These are phyloP conservation scores for Suillus decipiens DNA, from an alignment of 768 basidiomycete species.

Conservation along the genomic window DNA sequence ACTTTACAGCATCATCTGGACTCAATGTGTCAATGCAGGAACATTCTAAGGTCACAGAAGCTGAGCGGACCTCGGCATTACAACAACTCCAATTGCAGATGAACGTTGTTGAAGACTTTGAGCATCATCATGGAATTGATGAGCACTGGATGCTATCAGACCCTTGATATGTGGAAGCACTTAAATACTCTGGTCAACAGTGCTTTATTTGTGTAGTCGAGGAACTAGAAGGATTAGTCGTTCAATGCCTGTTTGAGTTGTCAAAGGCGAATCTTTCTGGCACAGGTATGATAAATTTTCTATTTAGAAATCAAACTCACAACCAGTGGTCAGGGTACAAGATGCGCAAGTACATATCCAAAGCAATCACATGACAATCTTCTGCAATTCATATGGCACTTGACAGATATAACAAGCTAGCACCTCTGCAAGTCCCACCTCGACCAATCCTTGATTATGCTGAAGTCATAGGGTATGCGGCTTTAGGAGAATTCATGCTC, in stretches of 20 bases:
- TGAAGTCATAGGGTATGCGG: constrained; percentile 19
- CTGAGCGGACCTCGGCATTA: constrained; percentile 20
- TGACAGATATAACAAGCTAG: constrained; percentile 33
- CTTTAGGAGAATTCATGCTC: constrained; percentile 35
- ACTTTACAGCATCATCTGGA: constrained; percentile 16
- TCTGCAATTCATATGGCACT: constrained; percentile 36
- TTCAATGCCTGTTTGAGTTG: constrained; percentile 40
- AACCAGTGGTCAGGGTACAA: constrained; percentile 32
- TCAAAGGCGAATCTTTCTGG: constrained; percentile 37
- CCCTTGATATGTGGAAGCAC: constrained; percentile 24
- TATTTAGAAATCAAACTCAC: background rate
- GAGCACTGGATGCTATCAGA: constrained; percentile 27
- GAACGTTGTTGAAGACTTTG: constrained; percentile 6
- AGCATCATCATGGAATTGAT: constrained; percentile 27
- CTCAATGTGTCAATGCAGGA: constrained; percentile 16
- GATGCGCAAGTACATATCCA: constrained; percentile 34
- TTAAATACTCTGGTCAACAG: constrained; percentile 3
- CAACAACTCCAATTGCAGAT: constrained; percentile 14
- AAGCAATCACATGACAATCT: constrained; percentile 32
- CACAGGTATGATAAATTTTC: constrained; percentile 30
- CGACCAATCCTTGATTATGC: constrained; percentile 23
- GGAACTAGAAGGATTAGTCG: constrained; percentile 34
- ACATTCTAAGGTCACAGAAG: constrained; percentile 25
- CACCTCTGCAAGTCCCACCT: constrained; percentile 20
- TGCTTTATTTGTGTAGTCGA: constrained; percentile 34